Conservation (phyloP, 2,329 filamentous ascomycete species). For the Pseudogymnoascus pannorum region DNA sequence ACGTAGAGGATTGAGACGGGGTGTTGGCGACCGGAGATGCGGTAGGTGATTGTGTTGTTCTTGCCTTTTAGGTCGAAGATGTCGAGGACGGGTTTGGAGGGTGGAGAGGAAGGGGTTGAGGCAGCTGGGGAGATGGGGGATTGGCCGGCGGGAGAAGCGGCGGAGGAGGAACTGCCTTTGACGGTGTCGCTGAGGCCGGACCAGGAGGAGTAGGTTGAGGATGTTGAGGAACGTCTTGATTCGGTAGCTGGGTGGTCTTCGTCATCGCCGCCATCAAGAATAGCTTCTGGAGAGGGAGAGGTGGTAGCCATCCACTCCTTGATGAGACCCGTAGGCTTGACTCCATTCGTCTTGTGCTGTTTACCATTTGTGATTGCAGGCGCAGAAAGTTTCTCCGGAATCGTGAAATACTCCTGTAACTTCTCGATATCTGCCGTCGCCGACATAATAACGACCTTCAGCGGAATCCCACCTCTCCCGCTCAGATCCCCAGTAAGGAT, state of each 20-base stretch:
- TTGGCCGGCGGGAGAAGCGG: background rate
- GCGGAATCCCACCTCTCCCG: slow-evolving; percentile 60
- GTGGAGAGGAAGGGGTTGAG: background rate
- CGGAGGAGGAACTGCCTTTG: background rate
- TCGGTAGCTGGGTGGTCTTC: background rate
- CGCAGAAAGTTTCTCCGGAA: slow-evolving; percentile 9
- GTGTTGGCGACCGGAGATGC: slow-evolving; percentile 80
- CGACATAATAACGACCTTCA: slow-evolving; percentile 96
- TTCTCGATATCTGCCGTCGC: slow-evolving; percentile 84
- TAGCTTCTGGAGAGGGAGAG: background rate
- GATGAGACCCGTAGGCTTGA: background rate
- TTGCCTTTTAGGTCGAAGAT: slow-evolving; percentile 8
- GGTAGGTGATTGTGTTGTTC: slow-evolving; percentile 30
- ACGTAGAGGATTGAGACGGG: slow-evolving; percentile 75
- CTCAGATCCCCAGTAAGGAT: slow-evolving; percentile 57
- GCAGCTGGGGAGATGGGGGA: background rate
- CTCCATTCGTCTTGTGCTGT: slow-evolving; percentile 1
- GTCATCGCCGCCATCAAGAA: background rate
- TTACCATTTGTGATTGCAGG: background rate
- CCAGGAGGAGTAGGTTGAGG: slow-evolving; percentile 1
- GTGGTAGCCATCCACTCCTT: background rate
- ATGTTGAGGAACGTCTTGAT: background rate
- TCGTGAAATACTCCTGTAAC: slow-evolving; percentile 66
- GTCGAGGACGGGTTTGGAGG: background rate
- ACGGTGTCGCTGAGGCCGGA: slow-evolving; percentile 7